Evolutionary conservation across 2,329 filamentous ascomycete genomes (phyloP).

Genomic region (Corinectria fuckeliana): DNA sequence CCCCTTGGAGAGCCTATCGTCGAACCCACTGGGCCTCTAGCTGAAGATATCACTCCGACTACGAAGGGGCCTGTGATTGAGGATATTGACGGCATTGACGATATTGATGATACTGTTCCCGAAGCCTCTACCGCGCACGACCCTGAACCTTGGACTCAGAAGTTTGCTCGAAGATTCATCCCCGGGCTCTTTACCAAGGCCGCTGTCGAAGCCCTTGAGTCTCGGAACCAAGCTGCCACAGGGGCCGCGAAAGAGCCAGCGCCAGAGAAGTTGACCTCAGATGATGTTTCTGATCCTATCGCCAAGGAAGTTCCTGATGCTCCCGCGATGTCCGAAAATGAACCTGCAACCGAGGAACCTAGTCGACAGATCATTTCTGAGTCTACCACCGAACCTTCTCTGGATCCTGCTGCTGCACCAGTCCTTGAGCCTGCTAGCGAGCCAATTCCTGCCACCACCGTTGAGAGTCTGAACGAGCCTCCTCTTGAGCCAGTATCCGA

Average conservation of each 20-base stretch:
- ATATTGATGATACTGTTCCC: not conserved
- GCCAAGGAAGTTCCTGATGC: not conserved
- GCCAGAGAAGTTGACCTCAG: not conserved
- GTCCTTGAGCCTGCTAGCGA: not conserved
- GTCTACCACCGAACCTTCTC: not conserved
- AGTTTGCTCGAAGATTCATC: not conserved
- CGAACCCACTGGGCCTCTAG: not conserved
- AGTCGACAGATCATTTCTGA: not conserved
- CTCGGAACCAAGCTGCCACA: not conserved
- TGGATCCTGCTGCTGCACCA: not conserved
- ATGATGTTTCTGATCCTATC: not conserved
- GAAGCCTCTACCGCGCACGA: not conserved
- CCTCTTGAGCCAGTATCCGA: not conserved
- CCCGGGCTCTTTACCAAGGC: not conserved
- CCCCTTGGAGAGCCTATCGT: not conserved
- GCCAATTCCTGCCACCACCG: not conserved
- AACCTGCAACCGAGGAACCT: not conserved
- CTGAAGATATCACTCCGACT: conserved; percentile 12
- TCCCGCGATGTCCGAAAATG: not conserved
- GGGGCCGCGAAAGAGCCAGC: not conserved
- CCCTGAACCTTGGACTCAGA: not conserved
- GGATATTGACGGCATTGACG: too few species aligned
- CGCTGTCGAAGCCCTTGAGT: not conserved
- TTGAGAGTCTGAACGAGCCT: not conserved
- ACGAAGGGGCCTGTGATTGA: not conserved